Conservation (phyloP, 345 rosid species). For the Salix exigua region DNA sequence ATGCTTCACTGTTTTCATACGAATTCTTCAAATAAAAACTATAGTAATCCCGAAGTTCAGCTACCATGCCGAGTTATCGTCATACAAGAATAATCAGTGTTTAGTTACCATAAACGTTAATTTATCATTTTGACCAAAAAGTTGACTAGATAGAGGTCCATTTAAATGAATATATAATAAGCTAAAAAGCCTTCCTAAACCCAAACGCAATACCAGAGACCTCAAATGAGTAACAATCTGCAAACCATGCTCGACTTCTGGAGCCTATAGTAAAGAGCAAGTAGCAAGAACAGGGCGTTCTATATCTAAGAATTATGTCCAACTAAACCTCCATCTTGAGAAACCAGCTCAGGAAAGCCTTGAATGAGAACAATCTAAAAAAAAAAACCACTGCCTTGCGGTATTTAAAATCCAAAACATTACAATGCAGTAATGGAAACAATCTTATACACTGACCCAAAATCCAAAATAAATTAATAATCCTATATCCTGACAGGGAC, state of each 20-base stretch:
- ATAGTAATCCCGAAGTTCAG: not conserved
- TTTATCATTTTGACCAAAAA: not conserved
- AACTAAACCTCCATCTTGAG: not conserved
- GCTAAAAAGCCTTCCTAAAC: not conserved
- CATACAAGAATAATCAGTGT: not conserved
- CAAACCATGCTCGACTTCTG: too few relatives aligned
- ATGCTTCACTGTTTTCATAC: not conserved
- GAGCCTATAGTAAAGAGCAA: not conserved
- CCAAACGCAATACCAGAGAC: not conserved
- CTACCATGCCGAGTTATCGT: not conserved
- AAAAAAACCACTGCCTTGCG: not conserved
- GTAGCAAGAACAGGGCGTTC: not conserved
- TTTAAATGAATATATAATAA: not conserved
- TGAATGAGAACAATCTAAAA: not conserved
- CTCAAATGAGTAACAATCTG: not conserved
- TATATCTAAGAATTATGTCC: not conserved
- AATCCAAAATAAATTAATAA: conserved; percentile 13
- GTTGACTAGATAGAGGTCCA: not conserved
- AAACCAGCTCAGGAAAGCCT: not conserved
- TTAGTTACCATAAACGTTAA: too few relatives aligned
- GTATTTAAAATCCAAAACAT: conserved; percentile 9
- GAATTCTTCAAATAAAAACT: too few relatives aligned
- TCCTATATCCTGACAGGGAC: conserved; percentile 15
- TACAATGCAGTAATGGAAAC: conserved; percentile 21
- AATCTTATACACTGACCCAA: conserved; percentile 23